phyloP scores from a whole-genome alignment of 169 alveolate genomes.

The Plasmodium relictum region DNA sequence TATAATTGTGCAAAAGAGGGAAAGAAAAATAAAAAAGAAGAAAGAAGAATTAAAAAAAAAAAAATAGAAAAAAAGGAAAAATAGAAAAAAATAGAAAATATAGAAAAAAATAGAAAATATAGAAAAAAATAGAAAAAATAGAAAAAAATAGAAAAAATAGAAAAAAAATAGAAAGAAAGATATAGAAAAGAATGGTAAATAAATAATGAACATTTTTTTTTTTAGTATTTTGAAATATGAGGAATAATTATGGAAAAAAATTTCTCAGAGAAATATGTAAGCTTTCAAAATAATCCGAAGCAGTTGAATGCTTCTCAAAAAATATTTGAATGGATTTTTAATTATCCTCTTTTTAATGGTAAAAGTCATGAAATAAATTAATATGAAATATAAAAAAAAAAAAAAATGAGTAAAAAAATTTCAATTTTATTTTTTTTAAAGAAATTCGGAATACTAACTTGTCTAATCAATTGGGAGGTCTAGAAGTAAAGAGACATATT shows the following conservation, averaged over 20 bases:
- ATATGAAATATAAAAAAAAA: neutral
- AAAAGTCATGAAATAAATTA: neutral
- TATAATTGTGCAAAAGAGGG: too few relatives aligned
- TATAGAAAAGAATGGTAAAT: neutral
- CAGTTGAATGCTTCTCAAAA: slow-evolving; percentile 31
- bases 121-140: too few relatives aligned
- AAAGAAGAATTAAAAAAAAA: too few relatives aligned
- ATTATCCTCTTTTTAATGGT: slow-evolving; percentile 76
- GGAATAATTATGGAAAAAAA: slow-evolving; percentile 31
- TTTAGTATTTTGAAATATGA: slow-evolving; percentile 1
- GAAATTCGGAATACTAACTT: slow-evolving; percentile 40
- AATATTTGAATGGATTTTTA: slow-evolving; percentile 67
- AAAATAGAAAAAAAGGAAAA: too few relatives aligned
- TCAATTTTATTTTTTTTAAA: slow-evolving; percentile 9
- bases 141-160: neutral
- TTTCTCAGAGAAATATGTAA: slow-evolving; percentile 47
- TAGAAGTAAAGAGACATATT: too few relatives aligned
- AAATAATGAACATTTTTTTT: neutral
- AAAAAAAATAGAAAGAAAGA: slow-evolving; percentile 6
- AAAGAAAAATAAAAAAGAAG: too few relatives aligned
- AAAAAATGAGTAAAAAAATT: neutral
- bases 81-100: neutral
- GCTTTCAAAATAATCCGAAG: slow-evolving; percentile 24
- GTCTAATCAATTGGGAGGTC: slow-evolving; percentile 19
- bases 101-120: neutral